These are phyloP conservation scores for Fomitopsis pulvina DNA, from an alignment of 768 basidiomycete genomes.

Conservation along the genomic window DNA sequence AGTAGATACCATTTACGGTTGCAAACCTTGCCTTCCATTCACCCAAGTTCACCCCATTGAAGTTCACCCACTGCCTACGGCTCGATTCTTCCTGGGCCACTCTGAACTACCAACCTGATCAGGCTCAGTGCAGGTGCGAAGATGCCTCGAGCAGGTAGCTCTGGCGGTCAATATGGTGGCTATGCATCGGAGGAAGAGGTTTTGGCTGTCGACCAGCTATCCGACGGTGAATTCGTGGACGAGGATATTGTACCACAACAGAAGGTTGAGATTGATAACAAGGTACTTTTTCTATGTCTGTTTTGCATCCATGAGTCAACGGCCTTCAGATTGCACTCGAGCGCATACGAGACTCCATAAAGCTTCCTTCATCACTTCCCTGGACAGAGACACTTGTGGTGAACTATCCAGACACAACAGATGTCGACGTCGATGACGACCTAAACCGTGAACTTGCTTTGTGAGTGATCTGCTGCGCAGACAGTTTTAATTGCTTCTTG, in stretches of 20 bases:
- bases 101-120: too few species aligned
- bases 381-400: conserved; percentile 83
- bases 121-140: too few species aligned
- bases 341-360: conserved; percentile 73
- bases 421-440: conserved; percentile 80
- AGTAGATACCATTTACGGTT: too few species aligned
- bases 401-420: conserved; percentile 64
- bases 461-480: conserved; percentile 42
- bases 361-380: conserved; percentile 64
- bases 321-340: conserved; percentile 59
- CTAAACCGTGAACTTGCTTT: conserved; percentile 93
- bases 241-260: conserved; percentile 77
- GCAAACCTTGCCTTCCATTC: too few species aligned
- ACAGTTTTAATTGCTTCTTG: neutral
- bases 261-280: conserved; percentile 81
- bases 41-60: too few species aligned
- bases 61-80: too few species aligned
- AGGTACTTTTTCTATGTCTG: conserved; percentile 37
- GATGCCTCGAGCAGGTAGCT: neutral
- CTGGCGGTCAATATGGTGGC: conserved; percentile 7
- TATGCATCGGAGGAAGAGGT: conserved; percentile 24
- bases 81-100: too few species aligned
- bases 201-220: conserved; percentile 55
- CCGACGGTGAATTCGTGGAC: conserved; percentile 52
- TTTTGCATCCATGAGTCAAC: neutral